These are phyloP conservation scores for Alternaria gansuensis DNA, from an alignment of 2,329 filamentous ascomycete species.

Conservation along the genomic window DNA sequence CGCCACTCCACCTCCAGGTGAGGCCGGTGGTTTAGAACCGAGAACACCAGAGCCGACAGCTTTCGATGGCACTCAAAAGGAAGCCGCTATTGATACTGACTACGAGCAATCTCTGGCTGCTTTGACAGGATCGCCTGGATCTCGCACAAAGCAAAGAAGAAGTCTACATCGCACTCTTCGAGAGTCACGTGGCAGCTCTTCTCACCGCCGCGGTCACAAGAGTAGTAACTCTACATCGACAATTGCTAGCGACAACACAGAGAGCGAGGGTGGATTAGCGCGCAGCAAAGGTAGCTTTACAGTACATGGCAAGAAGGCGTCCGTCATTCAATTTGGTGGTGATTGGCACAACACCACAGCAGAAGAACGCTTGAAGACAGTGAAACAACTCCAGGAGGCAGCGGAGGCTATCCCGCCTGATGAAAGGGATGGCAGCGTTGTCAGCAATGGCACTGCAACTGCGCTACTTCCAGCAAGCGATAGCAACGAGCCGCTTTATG, in stretches of 20 bases:
- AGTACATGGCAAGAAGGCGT: conserved; percentile 97
- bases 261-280: conserved; percentile 74
- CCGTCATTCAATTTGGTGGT: conserved; percentile 94
- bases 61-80: conserved; percentile 37
- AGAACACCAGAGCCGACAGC: conserved; percentile 39
- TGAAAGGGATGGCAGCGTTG: conserved; percentile 39
- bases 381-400: conserved; percentile 50
- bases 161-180: conserved; percentile 90
- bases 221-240: conserved; percentile 76
- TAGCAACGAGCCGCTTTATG: conserved; percentile 34
- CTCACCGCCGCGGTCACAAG: conserved; percentile 75
- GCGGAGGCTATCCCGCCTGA: conserved; percentile 38
- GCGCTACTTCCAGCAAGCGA: conserved; percentile 31
- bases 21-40: conserved; percentile 30
- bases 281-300: conserved; percentile 90
- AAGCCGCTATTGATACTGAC: conserved; percentile 43
- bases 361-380: conserved; percentile 52
- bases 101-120: conserved; percentile 38
- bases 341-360: conserved; percentile 74
- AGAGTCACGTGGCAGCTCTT: conserved; percentile 73
- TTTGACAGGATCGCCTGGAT: conserved; percentile 55
- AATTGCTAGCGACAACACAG: conserved; percentile 58
- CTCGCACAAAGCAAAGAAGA: conserved; percentile 76
- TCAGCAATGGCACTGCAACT: conserved; percentile 38
- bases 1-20: conserved; percentile 46